Evolutionary conservation across 805 yeast genomes (phyloP), one percentile per base, ranked within the genome.

Genomic region (Wickerhamiella kurtzmanii): DNA sequence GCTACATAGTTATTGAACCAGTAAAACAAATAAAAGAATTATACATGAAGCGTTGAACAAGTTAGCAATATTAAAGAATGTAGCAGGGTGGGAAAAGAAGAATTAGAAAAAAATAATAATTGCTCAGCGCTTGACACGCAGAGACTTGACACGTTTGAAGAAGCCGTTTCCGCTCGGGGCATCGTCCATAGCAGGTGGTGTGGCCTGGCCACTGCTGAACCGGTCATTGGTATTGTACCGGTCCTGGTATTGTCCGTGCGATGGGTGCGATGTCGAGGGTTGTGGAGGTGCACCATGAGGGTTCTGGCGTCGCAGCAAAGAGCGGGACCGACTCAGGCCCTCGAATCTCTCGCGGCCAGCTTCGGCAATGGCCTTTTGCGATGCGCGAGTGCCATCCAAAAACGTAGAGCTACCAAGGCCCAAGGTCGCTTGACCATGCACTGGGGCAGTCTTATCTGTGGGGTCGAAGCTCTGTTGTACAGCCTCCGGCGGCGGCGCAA

Each of bases 371-470:
- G 74, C 75, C 16, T 62, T 61, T 22, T 65, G 63, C 47, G 80
- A 64, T 3, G 96, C 98, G 13, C 97, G 97, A 0, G 96, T 92
- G 35, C 98, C 98, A 63, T 92, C 96, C 50, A 89, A 62, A 61
- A 89, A 89, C 0, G 98, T 89, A 2, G 95, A 75, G 1, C 89
- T 76, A 2, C 98, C 98, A 39, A 92, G 71, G 1, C 98, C 98
- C 45, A 81, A 72, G 1, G 96, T 83, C 2, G 82, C 73, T 43
- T 76, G 75, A 17, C 98, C 98, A 62, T 89, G 95, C 17, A 89
- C 76, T 22, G 83, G 82, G 22, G 71, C 72, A 28, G 84, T 76
- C 58, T 78, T 80, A 16, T 65, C 67, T 48, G 75, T 76, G 4
- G 92, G 73, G 63, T 88, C 94, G 56, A 88, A 80, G 35, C 18